These are phyloP conservation scores for Mucor indicus DNA, from an alignment of 371 early-diverging fungal species.

Conservation along the genomic window DNA sequence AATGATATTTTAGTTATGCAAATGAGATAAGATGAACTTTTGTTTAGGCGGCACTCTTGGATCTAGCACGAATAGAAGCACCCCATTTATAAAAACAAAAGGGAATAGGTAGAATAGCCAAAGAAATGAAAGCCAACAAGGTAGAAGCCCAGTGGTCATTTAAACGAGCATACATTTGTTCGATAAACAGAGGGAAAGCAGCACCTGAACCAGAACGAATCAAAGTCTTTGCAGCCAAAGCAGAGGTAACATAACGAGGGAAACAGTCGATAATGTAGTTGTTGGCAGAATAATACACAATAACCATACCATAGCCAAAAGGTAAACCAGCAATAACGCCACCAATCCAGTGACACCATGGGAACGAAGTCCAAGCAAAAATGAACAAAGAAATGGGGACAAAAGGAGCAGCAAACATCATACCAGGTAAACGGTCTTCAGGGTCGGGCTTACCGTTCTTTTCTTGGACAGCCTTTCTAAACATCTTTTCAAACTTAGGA, in stretches of 20 bases:
- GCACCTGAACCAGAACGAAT: conserved; percentile 43
- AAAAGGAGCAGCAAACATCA: conserved; percentile 43
- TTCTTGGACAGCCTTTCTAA: conserved; percentile 2
- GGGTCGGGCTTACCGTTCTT: conserved; percentile 24
- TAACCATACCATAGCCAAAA: conserved; percentile 46
- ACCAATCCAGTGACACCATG: conserved; percentile 41
- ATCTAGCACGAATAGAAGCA: conserved; percentile 32
- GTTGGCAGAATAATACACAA: conserved; percentile 36
- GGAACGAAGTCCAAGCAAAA: conserved; percentile 43
- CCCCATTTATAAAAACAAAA: conserved; percentile 44
- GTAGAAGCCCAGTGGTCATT: conserved; percentile 43
- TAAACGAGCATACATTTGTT: conserved; percentile 38
- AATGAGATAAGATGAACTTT: no score
- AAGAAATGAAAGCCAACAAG: conserved; percentile 36
- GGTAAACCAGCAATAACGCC: conserved; percentile 34
- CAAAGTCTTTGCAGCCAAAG: conserved; percentile 42
- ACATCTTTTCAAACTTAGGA: conserved; percentile 30
- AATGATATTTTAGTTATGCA: no score
- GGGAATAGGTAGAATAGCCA: conserved; percentile 45
- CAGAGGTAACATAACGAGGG: conserved; percentile 38
- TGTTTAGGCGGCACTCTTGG: conserved; percentile 25
- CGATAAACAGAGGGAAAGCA: conserved; percentile 45
- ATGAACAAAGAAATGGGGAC: conserved; percentile 44
- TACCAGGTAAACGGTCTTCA: conserved; percentile 44
- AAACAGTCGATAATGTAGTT: conserved; percentile 48